Conservation (phyloP, 176 grass and related monocot species). For the Tillandsia fasciculata region DNA sequence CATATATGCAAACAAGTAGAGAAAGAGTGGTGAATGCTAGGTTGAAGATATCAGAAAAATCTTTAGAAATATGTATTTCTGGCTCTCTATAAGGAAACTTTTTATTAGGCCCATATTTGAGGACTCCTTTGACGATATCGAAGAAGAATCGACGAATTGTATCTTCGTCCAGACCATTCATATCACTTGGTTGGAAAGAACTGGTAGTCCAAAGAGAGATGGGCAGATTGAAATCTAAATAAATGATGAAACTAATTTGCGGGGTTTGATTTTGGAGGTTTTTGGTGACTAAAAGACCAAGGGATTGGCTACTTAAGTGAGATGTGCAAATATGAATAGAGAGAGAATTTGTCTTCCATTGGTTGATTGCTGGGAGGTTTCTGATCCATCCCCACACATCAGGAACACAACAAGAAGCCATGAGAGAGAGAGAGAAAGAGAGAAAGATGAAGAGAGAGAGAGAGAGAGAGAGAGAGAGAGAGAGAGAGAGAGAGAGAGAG, state of each 20-base stretch:
- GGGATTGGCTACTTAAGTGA: constrained; percentile 7
- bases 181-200: constrained; percentile 17
- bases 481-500: neutral
- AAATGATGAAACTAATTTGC: constrained; percentile 40
- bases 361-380: constrained; percentile 22
- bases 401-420: constrained; percentile 18
- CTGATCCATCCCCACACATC: constrained; percentile 36
- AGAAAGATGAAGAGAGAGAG: too few species aligned
- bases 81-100: constrained; percentile 27
- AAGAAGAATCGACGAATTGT: constrained; percentile 19
- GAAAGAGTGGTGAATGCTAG: constrained; percentile 40
- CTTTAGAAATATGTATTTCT: constrained; percentile 20
- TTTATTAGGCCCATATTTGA: constrained; percentile 37
- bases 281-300: constrained; percentile 26
- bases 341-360: constrained; percentile 23
- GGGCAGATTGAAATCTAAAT: constrained; percentile 17
- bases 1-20: constrained; percentile 56
- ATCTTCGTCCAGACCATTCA: constrained; percentile 10
- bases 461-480: neutral
- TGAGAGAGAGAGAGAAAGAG: neutral
- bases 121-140: constrained; percentile 36
- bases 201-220: constrained; percentile 52
- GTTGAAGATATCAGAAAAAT: constrained; percentile 30
- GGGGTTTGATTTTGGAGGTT: constrained; percentile 11
- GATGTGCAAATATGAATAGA: constrained; percentile 24